Percentiles rank a stretch among this genome's conserved stretches.
Evolutionary conservation across 441 rosid genomes (phyloP).

Genomic region (Mallotus japonicus): DNA sequence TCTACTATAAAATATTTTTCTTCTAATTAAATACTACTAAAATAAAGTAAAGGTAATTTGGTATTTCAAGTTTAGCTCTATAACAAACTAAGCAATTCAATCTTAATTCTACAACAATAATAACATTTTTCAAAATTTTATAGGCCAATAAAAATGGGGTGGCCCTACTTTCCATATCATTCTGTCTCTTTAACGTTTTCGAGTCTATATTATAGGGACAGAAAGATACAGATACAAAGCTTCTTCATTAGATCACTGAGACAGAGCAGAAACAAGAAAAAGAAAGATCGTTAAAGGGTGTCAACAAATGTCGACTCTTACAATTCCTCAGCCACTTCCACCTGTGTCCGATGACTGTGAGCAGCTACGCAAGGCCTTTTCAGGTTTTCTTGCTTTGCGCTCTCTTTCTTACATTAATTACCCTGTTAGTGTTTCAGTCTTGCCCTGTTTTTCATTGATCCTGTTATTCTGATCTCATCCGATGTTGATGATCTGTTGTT

Average conservation of each 20-base stretch:
- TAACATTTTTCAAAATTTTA: too few species aligned
- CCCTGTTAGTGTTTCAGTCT: background rate
- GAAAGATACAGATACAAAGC: background rate
- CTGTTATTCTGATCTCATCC: background rate
- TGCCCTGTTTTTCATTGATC: background rate
- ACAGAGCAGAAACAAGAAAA: background rate
- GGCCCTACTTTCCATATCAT: background rate
- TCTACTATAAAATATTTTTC: too few species aligned
- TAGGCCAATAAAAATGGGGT: background rate
- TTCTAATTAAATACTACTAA: too few species aligned
- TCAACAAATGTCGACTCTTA: constrained; percentile 53
- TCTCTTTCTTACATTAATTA: background rate
- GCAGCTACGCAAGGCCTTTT: constrained; percentile 73
- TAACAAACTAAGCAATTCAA: too few species aligned
- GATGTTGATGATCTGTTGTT: background rate
- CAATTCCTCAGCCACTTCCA: constrained; percentile 53
- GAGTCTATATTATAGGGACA: background rate
- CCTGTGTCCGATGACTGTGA: constrained; percentile 70
- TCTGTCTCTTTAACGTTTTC: background rate
- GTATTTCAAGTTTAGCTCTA: too few species aligned
- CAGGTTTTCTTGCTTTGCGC: constrained; percentile 37
- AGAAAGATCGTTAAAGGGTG: background rate
- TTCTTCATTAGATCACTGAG: background rate
- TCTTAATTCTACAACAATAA: too few species aligned
- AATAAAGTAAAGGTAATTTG: too few species aligned